Evolutionary conservation across 768 basidiomycete species (phyloP).

Genomic region (Leucosporidium yakuticum): DNA sequence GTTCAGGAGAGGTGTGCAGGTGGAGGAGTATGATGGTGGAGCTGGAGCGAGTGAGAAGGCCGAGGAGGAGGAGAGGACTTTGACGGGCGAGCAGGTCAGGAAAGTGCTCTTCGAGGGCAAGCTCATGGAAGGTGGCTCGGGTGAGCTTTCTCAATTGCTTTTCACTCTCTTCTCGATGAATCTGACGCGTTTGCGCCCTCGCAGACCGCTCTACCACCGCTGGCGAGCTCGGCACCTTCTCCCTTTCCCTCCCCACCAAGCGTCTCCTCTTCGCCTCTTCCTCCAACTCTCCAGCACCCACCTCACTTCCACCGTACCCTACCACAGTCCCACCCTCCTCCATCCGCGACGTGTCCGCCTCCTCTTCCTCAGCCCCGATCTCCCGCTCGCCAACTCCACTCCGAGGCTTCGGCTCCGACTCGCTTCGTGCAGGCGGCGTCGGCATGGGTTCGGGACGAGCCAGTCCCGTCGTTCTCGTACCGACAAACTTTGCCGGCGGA

Average conservation of each 20-base stretch:
- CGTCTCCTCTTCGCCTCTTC: conserved; percentile 3
- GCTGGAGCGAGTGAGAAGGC: neutral
- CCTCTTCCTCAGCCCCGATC: neutral
- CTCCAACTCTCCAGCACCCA: neutral
- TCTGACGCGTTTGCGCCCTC: neutral
- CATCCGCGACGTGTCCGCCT: conserved; percentile 16
- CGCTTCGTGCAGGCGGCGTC: neutral
- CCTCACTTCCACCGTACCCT: conserved; percentile 18
- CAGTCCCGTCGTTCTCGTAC: conserved; percentile 34
- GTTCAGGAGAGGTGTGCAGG: conserved; percentile 23
- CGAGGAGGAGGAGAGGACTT: conserved; percentile 8
- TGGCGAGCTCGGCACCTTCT: conserved; percentile 17
- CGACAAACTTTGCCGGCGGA: conserved; percentile 15
- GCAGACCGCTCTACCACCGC: neutral
- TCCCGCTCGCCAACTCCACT: neutral
- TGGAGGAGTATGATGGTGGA: conserved; percentile 2
- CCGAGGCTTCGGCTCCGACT: conserved; percentile 27
- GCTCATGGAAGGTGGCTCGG: neutral
- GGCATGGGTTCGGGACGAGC: neutral
- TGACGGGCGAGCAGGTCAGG: conserved; percentile 24
- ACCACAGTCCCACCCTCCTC: conserved; percentile 24
- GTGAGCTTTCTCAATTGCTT: neutral
- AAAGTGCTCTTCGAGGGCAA: conserved; percentile 30
- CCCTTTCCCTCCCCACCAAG: conserved; percentile 16
- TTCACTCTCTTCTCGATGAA: neutral